Evolutionary conservation across 2,329 filamentous ascomycete genomes (phyloP).

Genomic region (Dactylonectria macrodidyma): DNA sequence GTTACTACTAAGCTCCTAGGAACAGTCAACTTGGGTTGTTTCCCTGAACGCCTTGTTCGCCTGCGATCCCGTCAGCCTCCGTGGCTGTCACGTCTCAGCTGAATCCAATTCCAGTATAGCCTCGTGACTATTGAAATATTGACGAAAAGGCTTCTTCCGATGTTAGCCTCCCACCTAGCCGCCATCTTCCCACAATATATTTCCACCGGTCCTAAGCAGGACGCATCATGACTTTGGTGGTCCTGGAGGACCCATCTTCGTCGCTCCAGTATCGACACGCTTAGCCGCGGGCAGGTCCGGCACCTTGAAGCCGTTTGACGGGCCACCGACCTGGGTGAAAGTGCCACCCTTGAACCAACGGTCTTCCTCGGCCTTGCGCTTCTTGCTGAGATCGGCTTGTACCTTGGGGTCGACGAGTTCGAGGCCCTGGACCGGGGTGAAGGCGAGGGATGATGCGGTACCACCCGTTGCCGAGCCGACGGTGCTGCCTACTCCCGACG

Average conservation of each 20-base stretch:
- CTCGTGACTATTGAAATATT: background rate
- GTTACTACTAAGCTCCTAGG: background rate
- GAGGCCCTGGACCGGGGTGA: slow-evolving; percentile 94
- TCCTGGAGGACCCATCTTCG: slow-evolving; percentile 55
- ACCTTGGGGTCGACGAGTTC: slow-evolving; percentile 96
- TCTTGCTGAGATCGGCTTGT: slow-evolving; percentile 87
- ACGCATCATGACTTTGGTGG: slow-evolving; percentile 39
- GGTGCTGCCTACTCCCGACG: slow-evolving; percentile 84
- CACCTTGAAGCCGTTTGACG: slow-evolving; percentile 82
- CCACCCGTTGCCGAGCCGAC: slow-evolving; percentile 76
- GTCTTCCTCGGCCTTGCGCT: slow-evolving; percentile 94
- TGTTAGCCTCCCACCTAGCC: background rate
- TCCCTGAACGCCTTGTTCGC: slow-evolving; percentile 44
- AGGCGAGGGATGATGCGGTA: slow-evolving; percentile 89
- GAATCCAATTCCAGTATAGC: background rate
- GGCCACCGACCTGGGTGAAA: slow-evolving; percentile 85
- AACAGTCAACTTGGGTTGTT: slow-evolving; percentile 8
- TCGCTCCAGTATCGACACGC: slow-evolving; percentile 66
- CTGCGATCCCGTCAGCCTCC: slow-evolving; percentile 25
- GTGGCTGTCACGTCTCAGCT: slow-evolving; percentile 9
- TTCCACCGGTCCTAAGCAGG: slow-evolving; percentile 7
- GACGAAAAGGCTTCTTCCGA: background rate
- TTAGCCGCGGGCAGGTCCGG: slow-evolving; percentile 82
- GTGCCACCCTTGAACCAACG: slow-evolving; percentile 98
- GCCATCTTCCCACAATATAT: background rate